Percentiles rank a stretch among this genome's conserved stretches.
These are phyloP conservation scores for Artemisia tridentata DNA, from an alignment of 129 eudicot genomes.

Conservation along the genomic window DNA sequence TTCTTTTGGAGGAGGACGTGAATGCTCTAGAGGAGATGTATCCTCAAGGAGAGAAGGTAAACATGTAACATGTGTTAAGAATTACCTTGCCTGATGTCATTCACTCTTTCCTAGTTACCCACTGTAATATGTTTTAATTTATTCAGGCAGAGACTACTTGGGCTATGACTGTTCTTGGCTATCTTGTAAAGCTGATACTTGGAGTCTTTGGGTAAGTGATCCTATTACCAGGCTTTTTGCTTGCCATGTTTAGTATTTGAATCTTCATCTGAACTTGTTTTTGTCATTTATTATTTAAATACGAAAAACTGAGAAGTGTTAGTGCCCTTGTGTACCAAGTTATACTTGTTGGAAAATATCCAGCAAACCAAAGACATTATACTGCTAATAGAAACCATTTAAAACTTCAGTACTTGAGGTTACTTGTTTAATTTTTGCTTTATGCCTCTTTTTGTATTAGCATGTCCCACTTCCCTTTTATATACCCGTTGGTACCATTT, in stretches of 20 bases:
- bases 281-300: no score
- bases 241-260: no score
- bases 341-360: conserved; percentile 14
- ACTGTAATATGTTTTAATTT: conserved; percentile 9
- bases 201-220: conserved; percentile 81
- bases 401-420: not conserved
- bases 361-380: conserved; percentile 3
- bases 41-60: conserved; percentile 99
- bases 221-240: conserved; percentile 10
- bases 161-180: conserved; percentile 98
- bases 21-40: conserved; percentile 96
- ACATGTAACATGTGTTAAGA: conserved; percentile 12
- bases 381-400: not conserved
- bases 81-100: not conserved
- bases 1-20: conserved; percentile 90
- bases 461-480: not conserved
- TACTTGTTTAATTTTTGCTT: not conserved
- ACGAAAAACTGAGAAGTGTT: no score
- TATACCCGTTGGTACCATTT: no score
- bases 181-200: conserved; percentile 78
- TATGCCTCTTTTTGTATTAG: not conserved
- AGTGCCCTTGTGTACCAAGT: not conserved
- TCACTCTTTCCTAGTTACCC: conserved; percentile 3
- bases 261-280: no score
- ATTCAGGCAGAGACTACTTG: conserved; percentile 89